Conservation (phyloP, 441 rosid genomes). For the Dalechampia spathulata region DNA sequence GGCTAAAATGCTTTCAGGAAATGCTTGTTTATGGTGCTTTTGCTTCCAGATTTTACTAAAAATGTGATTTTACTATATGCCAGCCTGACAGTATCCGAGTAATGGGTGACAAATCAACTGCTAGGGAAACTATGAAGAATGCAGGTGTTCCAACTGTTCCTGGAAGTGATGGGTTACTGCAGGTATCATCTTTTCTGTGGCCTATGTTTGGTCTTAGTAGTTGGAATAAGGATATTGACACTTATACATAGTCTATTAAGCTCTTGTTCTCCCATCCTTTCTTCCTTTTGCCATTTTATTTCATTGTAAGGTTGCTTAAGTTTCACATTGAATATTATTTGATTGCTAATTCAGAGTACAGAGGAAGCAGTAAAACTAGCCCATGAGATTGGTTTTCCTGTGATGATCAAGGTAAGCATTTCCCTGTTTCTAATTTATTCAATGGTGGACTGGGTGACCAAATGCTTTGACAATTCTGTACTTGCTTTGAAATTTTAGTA, state of each 20-base stretch:
- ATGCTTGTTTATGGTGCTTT: background rate
- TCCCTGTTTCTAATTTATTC: background rate
- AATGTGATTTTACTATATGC: slow-evolving; percentile 14
- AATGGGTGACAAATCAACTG: slow-evolving; percentile 98
- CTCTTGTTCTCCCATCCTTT: background rate
- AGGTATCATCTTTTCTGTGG: slow-evolving; percentile 33
- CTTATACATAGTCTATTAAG: background rate
- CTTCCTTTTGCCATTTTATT: background rate
- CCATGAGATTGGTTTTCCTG: slow-evolving; percentile 79
- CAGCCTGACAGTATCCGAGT: slow-evolving; percentile 96
- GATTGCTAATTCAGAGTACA: slow-evolving; percentile 49
- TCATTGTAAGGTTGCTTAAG: background rate
- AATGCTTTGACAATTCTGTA: background rate
- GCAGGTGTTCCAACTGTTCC: slow-evolving; percentile 99
- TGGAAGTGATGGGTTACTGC: slow-evolving; percentile 88
- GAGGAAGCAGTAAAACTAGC: slow-evolving; percentile 88
- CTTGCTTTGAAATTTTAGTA: background rate
- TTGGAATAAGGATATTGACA: background rate
- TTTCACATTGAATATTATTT: background rate
- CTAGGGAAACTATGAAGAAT: slow-evolving; percentile 96
- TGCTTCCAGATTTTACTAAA: background rate
- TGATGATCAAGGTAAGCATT: slow-evolving; percentile 87
- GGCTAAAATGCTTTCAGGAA: background rate
- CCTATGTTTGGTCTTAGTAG: too few species aligned
- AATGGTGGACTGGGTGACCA: background rate